phyloP scores from a whole-genome alignment of 495 filamentous ascomycete species.

The Penicillium arizonense region DNA sequence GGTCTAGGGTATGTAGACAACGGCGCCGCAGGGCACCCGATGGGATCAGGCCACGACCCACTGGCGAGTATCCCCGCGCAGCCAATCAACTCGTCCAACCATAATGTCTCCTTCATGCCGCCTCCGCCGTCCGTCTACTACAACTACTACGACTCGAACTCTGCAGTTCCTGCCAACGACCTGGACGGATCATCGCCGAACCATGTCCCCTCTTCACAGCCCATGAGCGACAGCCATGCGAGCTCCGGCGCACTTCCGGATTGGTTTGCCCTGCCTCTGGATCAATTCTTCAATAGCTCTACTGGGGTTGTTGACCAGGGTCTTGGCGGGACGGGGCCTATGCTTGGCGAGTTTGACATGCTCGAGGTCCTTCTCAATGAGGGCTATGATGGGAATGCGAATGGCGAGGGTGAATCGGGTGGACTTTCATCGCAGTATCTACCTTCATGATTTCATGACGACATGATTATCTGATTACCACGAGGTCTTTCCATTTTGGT shows the following conservation, averaged over 20 bases:
- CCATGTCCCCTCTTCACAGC: conserved; percentile 30
- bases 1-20: conserved; percentile 34
- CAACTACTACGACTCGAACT: conserved; percentile 46
- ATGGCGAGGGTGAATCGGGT: conserved; percentile 23
- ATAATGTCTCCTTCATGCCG: conserved; percentile 51
- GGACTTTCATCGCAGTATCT: conserved; percentile 24
- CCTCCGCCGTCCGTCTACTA: conserved; percentile 47
- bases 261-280: conserved; percentile 46
- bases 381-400: conserved; percentile 37
- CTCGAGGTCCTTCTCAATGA: conserved; percentile 47
- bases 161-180: conserved; percentile 29
- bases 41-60: conserved; percentile 40
- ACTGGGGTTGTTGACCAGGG: conserved; percentile 48
- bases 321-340: conserved; percentile 46
- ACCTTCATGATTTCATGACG: conserved; percentile 4
- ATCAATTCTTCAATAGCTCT: conserved; percentile 54
- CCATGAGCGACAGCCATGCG: conserved; percentile 28
- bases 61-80: conserved; percentile 46
- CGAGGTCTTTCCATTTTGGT: neutral
- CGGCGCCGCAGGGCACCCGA: conserved; percentile 21
- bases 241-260: conserved; percentile 40
- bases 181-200: conserved; percentile 28
- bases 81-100: conserved; percentile 48
- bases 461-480: neutral
- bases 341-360: conserved; percentile 50